Base-by-base conservation (phyloP, 148 eudicot genomes). In the Silene uniflora region DNA sequence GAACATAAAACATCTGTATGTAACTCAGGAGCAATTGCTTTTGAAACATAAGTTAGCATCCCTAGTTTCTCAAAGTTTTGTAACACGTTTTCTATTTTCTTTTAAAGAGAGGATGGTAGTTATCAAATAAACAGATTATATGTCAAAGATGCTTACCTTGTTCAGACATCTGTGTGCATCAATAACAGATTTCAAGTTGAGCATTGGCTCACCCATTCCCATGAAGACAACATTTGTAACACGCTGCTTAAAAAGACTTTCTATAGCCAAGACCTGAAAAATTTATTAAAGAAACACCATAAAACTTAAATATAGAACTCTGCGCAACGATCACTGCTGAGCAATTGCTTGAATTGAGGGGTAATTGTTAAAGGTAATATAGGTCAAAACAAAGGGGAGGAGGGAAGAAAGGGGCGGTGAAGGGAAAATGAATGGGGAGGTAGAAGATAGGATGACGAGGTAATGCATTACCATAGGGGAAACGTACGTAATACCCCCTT, bases 191-290 rank as follows among this genome's bases (percentile, higher is more conserved):
- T 96, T 92, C 83, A 96, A 18, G 85, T 96, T 96, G 77, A 96
- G 81, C 99, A 96, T 96, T 19, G 99, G 99, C 85, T 96, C 99
- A 39, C 98, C 99, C 99, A 96, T 96, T 62, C 99, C 99, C 99
- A 96, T 96, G 78, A 96, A 96, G 72, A 96, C 99, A 47, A 96
- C 91, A 83, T 92, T 96, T 35, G 97, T 89, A 63, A 96, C 99
- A 72, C 99, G 89, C 55, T 83, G 89, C 78, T 91, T 82, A 81
- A 96, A 92, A 58, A 88, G 0, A 76, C 91, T 97, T 80, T 96
- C 99, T 80, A 96, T 84, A 62, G 98, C 99, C 85, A 96, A 86
- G 39, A 96, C 99, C 99, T 96, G 89, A 65, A 79, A 79, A 19
- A 55, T n/a, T 42, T 42, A 74, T 61, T 32, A 49, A 49, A 18